Conservation (phyloP, 345 rosid genomes). For the Balakata baccata region DNA sequence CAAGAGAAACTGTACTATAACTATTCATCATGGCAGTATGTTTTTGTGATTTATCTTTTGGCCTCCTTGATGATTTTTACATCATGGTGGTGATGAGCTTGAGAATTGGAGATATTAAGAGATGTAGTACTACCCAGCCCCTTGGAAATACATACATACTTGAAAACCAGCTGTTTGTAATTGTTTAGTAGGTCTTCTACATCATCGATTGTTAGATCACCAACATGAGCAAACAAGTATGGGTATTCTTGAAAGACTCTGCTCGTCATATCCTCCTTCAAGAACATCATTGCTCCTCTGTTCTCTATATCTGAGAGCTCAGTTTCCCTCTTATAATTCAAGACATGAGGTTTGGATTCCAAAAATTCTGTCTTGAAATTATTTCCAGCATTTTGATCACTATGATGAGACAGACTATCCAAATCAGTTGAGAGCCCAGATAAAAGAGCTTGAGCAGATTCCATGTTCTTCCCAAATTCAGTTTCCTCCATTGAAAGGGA, state of each 20-base stretch:
- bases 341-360: slow-evolving; percentile 28
- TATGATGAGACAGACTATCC: slow-evolving; percentile 44
- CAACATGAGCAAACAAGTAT: slow-evolving; percentile 61
- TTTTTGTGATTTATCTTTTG: slow-evolving; percentile 24
- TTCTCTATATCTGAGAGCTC: slow-evolving; percentile 70
- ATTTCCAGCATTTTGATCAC: slow-evolving; percentile 36
- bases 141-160: slow-evolving; percentile 54
- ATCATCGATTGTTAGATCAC: slow-evolving; percentile 73
- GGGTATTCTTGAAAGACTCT: slow-evolving; percentile 66
- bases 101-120: slow-evolving; percentile 20
- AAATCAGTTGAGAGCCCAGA: slow-evolving; percentile 54
- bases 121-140: slow-evolving; percentile 39
- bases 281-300: slow-evolving; percentile 64
- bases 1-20: slow-evolving; percentile 16
- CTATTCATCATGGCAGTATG: slow-evolving; percentile 13
- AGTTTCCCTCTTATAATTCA: slow-evolving; percentile 32
- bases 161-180: slow-evolving; percentile 61
- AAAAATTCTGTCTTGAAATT: slow-evolving; percentile 36
- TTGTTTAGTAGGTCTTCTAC: slow-evolving; percentile 70
- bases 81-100: slow-evolving; percentile 9
- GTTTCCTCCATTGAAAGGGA: slow-evolving; percentile 70
- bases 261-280: slow-evolving; percentile 56
- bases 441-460: slow-evolving; percentile 64
- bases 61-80: slow-evolving; percentile 19
- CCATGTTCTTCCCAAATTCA: slow-evolving; percentile 72